Base-by-base conservation (phyloP, 2,329 filamentous ascomycete genomes). In the Exophiala sp. region DNA sequence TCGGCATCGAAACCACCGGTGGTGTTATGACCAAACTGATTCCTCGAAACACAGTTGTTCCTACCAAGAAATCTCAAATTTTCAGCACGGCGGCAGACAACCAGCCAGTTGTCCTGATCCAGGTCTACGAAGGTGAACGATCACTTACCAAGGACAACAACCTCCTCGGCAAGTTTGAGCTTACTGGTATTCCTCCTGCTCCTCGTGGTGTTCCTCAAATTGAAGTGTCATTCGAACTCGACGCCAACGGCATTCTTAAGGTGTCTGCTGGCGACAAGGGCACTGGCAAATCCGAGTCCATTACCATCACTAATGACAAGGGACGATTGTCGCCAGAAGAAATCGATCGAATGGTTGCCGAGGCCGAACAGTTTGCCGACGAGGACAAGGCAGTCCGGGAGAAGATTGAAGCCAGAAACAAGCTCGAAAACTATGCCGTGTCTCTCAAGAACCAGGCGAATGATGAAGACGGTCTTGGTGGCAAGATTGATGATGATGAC, bases 231-330 rank as follows among this genome's bases (percentile, higher is more conserved):
- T 99, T 99, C 74, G 90, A 96, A 75, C 86, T 99, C 55, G 92
- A 99, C 68, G 91, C 91, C 80, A 97, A 99, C 77, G 92, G 94
- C 80, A 96, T 99, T 67, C 85, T 99, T 64, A 92, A 95, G 82
- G 94, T 99, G 61, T 89, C 88, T 63, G 94, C 94, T 64, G 86
- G 88, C 69, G 94, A 99, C 77, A 97, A 97, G 87, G 94, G 91
- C 72, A 96, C 92, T 68, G 94, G 94, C 75, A 96, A 97, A 84
- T 85, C 83, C 61, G 91, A 99, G 82, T 91, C 88, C 61, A 97
- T 99, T 75, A 97, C 94, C 66, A 99, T 99, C 72, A 97, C 88
- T 78, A 97, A 99, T 79, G 94, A 99, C 79, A 97, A 97, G 86
- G 94, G 94, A 65, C 92, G 94, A 73, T 87, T 99, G 48, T 91